Conservation (phyloP, 108 stramenopile species). For the Craspedostauros australis region DNA sequence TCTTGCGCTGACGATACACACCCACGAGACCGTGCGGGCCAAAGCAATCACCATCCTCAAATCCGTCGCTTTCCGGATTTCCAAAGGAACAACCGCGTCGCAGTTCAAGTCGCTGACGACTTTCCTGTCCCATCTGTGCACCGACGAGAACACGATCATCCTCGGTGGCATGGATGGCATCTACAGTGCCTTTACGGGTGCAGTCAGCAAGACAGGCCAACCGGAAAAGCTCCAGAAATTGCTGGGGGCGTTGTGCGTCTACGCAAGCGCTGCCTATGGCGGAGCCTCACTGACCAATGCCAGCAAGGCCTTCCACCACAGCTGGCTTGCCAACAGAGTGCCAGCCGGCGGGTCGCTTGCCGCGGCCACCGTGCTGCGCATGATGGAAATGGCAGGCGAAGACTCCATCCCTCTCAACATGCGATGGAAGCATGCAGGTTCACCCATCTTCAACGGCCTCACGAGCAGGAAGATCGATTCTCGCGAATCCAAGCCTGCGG, state of each 20-base stretch:
- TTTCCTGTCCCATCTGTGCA: no score
- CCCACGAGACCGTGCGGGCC: conserved; percentile 33
- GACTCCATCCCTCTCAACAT: conserved; percentile 38
- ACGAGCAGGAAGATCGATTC: background rate
- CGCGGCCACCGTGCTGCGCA: conserved; percentile 39
- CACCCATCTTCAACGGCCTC: conserved; percentile 38
- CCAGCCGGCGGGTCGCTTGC: conserved; percentile 36
- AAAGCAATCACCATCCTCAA: conserved; percentile 33
- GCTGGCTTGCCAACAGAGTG: conserved; percentile 9
- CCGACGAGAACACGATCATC: no score
- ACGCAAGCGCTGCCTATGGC: background rate
- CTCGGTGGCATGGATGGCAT: conserved; percentile 14
- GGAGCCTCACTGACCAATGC: background rate
- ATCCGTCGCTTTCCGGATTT: no score
- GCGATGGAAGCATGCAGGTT: conserved; percentile 60
- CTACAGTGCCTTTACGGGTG: no score
- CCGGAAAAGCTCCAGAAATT: background rate
- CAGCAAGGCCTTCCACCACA: background rate
- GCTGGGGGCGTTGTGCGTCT: conserved; percentile 1
- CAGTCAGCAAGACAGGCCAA: background rate
- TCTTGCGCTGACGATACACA: conserved; percentile 37
- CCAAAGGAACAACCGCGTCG: no score
- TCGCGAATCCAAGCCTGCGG: conserved; percentile 2
- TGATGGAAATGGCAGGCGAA: conserved; percentile 64
- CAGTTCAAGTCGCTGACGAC: no score